Evolutionary conservation across 2,329 filamentous ascomycete species (phyloP), one percentile per base, ranked within the genome.

Genomic region (Colletotrichum tropicicola): DNA sequence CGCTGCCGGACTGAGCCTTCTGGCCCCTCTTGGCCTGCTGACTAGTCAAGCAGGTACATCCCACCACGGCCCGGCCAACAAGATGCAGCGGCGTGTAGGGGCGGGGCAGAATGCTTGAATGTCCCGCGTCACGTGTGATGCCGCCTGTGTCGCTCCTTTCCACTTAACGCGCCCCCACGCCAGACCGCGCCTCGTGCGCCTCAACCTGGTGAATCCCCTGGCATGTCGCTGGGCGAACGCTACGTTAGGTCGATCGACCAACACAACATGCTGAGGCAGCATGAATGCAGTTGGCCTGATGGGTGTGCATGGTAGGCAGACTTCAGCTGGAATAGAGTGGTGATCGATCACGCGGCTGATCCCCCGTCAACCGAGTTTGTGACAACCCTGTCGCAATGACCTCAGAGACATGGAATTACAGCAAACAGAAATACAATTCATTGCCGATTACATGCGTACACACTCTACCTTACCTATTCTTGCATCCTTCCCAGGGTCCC

Each of bases 71-170:
- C 30, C 45, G 35, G 30, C 37, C 25, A 51, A 30, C 35, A 52
- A 53, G 47, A 44, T 35, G 39, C 30, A 45, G 27, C 32, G 41
- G 45, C 25, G 44, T 57, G 52, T 21, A 53, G 25, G n/a, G 47
- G 55, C 55, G 60, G 55, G 60, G 60, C 60, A 8, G 32, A 54
- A 53, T 64, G 60, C 60, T 64, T 59, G 60, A 64, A 59, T 54
- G 37, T 27, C 35, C 35, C 19, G 51, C 39, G 39, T 63, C 17
- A 51, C 45, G 27, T 52, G 28, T 6, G 25, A 13, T 21, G 28
- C 30, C 25, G 27, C 35, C 2, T 12, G 15, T 15, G 35, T 13
- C 10, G 35, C 15, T 41, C 9, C 6, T 17, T 41, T 17, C 43
- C 54, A 57, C 43, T 49, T 39, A 37, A 61, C 49, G 51, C 44